Evolutionary conservation across 169 alveolate species (phyloP), one percentile per base, ranked within the genome.

Genomic region (Blepharisma undulans): DNA sequence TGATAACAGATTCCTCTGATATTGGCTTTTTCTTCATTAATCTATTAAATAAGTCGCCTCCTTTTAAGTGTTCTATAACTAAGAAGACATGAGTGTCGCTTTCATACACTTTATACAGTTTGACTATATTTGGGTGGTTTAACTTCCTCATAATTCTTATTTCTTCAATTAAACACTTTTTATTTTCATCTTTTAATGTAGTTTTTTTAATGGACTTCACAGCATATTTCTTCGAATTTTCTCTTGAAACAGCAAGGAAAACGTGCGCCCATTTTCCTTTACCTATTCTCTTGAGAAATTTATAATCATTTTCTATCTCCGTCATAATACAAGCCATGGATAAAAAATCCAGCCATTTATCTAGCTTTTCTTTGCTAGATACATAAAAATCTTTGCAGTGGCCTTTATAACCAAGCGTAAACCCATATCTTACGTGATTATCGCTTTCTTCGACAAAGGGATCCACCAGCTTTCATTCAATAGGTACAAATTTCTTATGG

Each of bases 91-190:
- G 91, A 74, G 94, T 80, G 14, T 88, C 93, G 60, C 93, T 93
- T 48, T 95, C 97, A 91, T 94, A 95, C 71, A 95, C 95, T 71
- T 93, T 95, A 71, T 95, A 93, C 72, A 94, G 86, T 82, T 94
- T 94, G 29, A 93, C 92, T 48, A 95, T 88, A 29, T 95, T 94
- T 25, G 97, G 97, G 79, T 95, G 97, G 91, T 95, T 93, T 61
- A 93, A 87, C 7, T 88, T 78, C 19, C 96, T 87, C 36, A 93
- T 87, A 16, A 92, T 95, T 36, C 84, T 91, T 16, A 95, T 90
- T 92, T 95, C 96, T 90, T 89, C 89, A 4, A 91, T 87, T 19
- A 95, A 6, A 5, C 71, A 14, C 18, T 85, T 30, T 25, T 5
- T 29, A 76, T 87, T 87, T 93, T 72, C 84, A 33, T 81, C 80